These are phyloP conservation scores for Crataegus laevigata DNA, from an alignment of 306 rosid genomes.

Conservation along the genomic window DNA sequence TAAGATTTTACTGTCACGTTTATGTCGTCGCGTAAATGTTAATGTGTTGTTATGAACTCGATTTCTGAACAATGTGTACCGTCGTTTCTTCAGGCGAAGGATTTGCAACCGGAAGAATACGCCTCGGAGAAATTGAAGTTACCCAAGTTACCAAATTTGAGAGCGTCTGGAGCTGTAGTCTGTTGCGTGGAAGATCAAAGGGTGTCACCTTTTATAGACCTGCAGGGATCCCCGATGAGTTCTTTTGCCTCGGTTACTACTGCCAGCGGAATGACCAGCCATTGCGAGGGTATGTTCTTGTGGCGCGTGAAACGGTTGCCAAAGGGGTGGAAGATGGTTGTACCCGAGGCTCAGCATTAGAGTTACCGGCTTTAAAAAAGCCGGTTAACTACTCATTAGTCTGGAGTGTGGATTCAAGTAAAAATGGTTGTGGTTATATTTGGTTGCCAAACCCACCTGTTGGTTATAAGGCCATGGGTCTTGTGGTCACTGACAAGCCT, in stretches of 20 bases:
- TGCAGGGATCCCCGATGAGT: conserved; percentile 56
- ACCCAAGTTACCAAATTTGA: conserved; percentile 40
- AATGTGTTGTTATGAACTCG: not conserved
- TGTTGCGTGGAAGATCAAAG: conserved; percentile 32
- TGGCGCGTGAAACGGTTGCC: conserved; percentile 42
- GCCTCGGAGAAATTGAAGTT: conserved; percentile 75
- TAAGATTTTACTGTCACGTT: not conserved
- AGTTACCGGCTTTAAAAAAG: conserved; percentile 45
- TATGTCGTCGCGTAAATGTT: not conserved
- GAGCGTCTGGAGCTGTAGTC: conserved; percentile 52
- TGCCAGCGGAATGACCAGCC: conserved; percentile 60
- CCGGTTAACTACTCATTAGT: conserved; percentile 59
- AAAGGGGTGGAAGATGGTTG: conserved; percentile 15
- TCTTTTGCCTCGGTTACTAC: conserved; percentile 75
- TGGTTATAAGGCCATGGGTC: conserved; percentile 79
- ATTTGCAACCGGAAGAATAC: conserved; percentile 60
- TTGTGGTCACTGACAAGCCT: conserved; percentile 46
- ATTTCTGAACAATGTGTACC: conserved; percentile 16
- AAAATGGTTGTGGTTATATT: conserved; percentile 54
- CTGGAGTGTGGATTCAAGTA: conserved; percentile 52
- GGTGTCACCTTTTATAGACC: conserved; percentile 75
- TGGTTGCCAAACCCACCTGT: conserved; percentile 84
- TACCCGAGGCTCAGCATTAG: not conserved
- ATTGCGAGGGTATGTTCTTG: conserved; percentile 62
- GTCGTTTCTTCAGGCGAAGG: conserved; percentile 51